Percentiles rank a stretch among this genome's conserved stretches.
Evolutionary conservation across 2,329 filamentous ascomycete species (phyloP).

Genomic region (Pseudogymnoascus sp.): DNA sequence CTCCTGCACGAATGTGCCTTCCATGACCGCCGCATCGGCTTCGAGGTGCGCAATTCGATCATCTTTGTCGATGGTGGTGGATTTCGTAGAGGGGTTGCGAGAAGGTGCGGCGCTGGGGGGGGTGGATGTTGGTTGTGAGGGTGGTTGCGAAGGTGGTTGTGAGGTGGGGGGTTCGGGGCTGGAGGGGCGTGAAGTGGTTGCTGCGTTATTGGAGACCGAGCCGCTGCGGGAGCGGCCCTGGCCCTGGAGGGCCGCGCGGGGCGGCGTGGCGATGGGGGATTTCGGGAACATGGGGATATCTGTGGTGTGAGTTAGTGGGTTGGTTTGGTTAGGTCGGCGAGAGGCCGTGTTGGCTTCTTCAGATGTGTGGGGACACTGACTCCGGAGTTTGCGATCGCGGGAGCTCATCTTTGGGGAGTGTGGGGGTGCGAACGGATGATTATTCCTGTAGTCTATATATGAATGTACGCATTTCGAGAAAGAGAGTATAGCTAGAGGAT

Average conservation of each 20-base stretch:
- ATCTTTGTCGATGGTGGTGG: constrained; percentile 38
- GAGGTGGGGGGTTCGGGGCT: background rate
- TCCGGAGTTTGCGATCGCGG: background rate
- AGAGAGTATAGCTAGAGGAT: background rate
- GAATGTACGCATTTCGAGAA: background rate
- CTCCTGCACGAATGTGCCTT: constrained; percentile 45
- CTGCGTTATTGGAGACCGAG: constrained; percentile 11
- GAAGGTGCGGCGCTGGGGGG: constrained; percentile 9
- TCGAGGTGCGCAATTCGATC: constrained; percentile 45
- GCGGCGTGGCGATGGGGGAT: constrained; percentile 20
- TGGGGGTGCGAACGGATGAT: background rate
- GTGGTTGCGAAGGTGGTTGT: background rate
- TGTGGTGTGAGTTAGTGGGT: background rate
- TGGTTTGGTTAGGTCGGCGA: background rate
- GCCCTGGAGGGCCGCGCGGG: constrained; percentile 19
- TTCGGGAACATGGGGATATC: constrained; percentile 9
- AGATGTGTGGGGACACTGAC: background rate
- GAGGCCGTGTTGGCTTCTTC: background rate
- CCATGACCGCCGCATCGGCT: constrained; percentile 44
- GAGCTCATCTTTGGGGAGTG: background rate
- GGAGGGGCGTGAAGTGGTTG: background rate
- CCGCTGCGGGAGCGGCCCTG: constrained; percentile 14
- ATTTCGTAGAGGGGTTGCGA: constrained; percentile 8
- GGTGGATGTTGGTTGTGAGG: constrained; percentile 10
- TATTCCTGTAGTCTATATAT: background rate